Base-by-base conservation (phyloP, 805 yeast species). In the Yarrowia bubula region DNA sequence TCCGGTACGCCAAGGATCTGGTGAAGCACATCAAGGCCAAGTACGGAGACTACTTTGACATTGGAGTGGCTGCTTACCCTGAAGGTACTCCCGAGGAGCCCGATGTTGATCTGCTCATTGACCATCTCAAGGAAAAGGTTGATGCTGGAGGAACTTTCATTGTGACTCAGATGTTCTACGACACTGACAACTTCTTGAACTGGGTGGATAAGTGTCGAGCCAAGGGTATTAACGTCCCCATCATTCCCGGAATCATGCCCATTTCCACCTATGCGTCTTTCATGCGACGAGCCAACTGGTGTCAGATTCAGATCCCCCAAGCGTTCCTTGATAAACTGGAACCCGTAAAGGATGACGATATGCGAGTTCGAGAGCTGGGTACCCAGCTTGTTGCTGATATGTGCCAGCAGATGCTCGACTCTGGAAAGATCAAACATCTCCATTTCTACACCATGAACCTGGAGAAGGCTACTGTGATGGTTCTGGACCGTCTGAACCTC, bases 171-270 rank as follows among this genome's bases (percentile, higher is more conserved):
- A 90, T 95, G 97, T 93, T 95, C 76, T 95, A 95, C 76, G 98
- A 95, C 73, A 95, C 82, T 11, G 97, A 92, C 53, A 83, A 83
- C 67, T 95, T 93, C 76, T 83, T 95, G 66, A 71, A 76, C 11
- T 95, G 99, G 99, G 90, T 95, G 71, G 75, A 80, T 17, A 77
- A 79, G 67, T 83, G 93, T 65, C 83, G 93, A 70, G 85, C 81
- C 22, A 79, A 79, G 22, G 98, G 97, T 22, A 83, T 95, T 68
- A 80, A 80, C 43, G 86, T 90, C 63, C 98, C 98, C 33, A 89
- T 95, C 69, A 87, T 95, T 67, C 99, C 99, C 0, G 99, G 99
- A 13, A 92, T 95, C 76, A 95, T 95, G 99, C 99, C 99, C 22
- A 92, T 95, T 66, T 86, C 96, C n/a, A 90, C 97, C 3, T 92